A percentile compares a stretch with the other conserved stretches of the same genome.
Evolutionary conservation across 2,329 filamentous ascomycete species (phyloP).

Genomic region (Biscogniauxia marginata): DNA sequence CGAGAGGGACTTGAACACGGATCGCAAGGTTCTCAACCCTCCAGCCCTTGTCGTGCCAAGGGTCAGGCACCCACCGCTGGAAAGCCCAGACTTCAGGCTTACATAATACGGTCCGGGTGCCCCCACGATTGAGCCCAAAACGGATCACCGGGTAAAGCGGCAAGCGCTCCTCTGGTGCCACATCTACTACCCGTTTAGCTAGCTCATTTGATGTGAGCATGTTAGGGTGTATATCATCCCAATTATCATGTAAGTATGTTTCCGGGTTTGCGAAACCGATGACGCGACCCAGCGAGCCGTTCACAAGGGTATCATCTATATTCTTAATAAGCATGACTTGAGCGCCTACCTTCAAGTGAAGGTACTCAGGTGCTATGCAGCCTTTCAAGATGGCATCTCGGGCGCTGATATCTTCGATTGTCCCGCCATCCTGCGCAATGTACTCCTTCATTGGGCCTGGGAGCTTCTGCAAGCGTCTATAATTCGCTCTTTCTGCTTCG

Average conservation of each 20-base stretch:
- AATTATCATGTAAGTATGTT: background rate
- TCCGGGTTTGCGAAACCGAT: constrained; percentile 66
- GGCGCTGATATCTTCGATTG: background rate
- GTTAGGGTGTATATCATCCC: background rate
- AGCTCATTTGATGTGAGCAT: too few relatives aligned
- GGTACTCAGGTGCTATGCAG: constrained; percentile 75
- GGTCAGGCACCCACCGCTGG: too few relatives aligned
- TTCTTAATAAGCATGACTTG: constrained; percentile 99
- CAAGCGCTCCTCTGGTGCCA: too few relatives aligned
- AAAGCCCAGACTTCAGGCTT: too few relatives aligned
- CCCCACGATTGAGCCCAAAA: too few relatives aligned
- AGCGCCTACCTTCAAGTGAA: constrained; percentile 84
- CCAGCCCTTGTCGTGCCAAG: too few relatives aligned
- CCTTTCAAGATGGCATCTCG: background rate
- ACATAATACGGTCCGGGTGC: too few relatives aligned
- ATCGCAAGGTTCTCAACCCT: constrained; percentile 51
- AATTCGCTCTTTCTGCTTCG: too few relatives aligned
- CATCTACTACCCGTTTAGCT: too few relatives aligned
- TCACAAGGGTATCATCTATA: constrained; percentile 89
- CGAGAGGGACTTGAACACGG: constrained; percentile 78
- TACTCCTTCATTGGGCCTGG: too few relatives aligned
- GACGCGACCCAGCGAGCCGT: constrained; percentile 88
- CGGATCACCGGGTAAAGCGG: too few relatives aligned
- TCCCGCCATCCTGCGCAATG: background rate
- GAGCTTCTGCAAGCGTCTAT: too few relatives aligned